phyloP scores from a whole-genome alignment of 2,329 filamentous ascomycete genomes.

The Exophiala sp. region DNA sequence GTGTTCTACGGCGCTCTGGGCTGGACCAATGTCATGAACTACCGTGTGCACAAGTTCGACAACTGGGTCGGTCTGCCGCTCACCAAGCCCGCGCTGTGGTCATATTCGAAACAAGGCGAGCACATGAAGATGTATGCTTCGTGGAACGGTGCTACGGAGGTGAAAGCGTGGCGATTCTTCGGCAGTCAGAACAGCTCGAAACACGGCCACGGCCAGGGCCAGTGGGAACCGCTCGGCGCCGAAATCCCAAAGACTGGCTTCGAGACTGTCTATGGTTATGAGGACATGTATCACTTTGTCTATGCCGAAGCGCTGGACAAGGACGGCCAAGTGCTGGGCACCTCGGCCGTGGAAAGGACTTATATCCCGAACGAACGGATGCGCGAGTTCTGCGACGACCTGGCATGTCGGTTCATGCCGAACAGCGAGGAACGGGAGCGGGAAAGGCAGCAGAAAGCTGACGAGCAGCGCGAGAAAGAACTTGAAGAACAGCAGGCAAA shows the following conservation, averaged over 20 bases:
- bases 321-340: slow-evolving; percentile 33
- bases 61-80: slow-evolving; percentile 38
- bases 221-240: background rate
- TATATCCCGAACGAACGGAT: slow-evolving; percentile 36
- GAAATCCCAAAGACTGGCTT: slow-evolving; percentile 34
- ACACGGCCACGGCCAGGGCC: background rate
- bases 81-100: slow-evolving; percentile 39
- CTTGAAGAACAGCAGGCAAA: background rate
- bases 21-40: slow-evolving; percentile 37
- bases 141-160: slow-evolving; percentile 49
- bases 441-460: slow-evolving; percentile 11
- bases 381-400: slow-evolving; percentile 28
- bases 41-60: slow-evolving; percentile 39
- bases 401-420: slow-evolving; percentile 25
- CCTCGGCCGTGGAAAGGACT: slow-evolving; percentile 33
- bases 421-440: slow-evolving; percentile 14
- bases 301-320: slow-evolving; percentile 36
- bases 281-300: slow-evolving; percentile 9
- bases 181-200: slow-evolving; percentile 26
- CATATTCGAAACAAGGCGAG: slow-evolving; percentile 32
- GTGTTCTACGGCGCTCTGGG: slow-evolving; percentile 37
- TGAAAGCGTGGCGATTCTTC: slow-evolving; percentile 38
- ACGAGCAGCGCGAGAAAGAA: slow-evolving; percentile 10
- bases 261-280: slow-evolving; percentile 35
- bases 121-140: slow-evolving; percentile 33